Conservation (phyloP, 148 eudicot genomes). For the Nepenthes gracilis region DNA sequence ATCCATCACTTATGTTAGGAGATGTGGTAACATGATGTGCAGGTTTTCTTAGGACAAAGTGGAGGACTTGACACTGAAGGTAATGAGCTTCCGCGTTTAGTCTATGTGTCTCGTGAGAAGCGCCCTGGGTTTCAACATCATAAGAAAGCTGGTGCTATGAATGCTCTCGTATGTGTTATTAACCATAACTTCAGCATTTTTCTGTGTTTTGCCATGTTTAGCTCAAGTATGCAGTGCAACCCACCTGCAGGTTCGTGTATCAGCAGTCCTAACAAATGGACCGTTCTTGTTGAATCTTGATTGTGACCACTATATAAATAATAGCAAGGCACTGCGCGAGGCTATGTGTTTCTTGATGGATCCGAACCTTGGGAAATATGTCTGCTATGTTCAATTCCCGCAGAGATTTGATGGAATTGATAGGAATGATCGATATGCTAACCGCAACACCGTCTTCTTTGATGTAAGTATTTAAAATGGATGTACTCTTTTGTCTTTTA, state of each 20-base stretch:
- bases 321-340: slow-evolving; percentile 36
- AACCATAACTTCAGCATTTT: not conserved
- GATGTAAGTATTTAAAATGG: slow-evolving; percentile 16
- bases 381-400: slow-evolving; percentile 38
- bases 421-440: slow-evolving; percentile 37
- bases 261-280: slow-evolving; percentile 33
- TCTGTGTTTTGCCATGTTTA: not conserved
- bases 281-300: slow-evolving; percentile 37
- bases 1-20: no score
- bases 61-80: slow-evolving; percentile 43
- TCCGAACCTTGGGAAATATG: slow-evolving; percentile 42
- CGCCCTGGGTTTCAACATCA: slow-evolving; percentile 43
- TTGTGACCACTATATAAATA: slow-evolving; percentile 37
- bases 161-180: slow-evolving; percentile 28
- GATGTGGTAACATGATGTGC: slow-evolving; percentile 1
- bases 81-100: slow-evolving; percentile 39
- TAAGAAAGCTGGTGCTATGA: slow-evolving; percentile 44
- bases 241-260: slow-evolving; percentile 27
- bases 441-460: slow-evolving; percentile 39
- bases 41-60: slow-evolving; percentile 35
- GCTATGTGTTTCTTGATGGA: slow-evolving; percentile 49
- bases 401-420: slow-evolving; percentile 43
- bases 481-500: not conserved
- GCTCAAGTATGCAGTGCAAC: not conserved
- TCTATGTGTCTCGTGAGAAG: slow-evolving; percentile 39